Conservation (phyloP, 73 alveolate species). For the Tetrahymena malaccensis region DNA sequence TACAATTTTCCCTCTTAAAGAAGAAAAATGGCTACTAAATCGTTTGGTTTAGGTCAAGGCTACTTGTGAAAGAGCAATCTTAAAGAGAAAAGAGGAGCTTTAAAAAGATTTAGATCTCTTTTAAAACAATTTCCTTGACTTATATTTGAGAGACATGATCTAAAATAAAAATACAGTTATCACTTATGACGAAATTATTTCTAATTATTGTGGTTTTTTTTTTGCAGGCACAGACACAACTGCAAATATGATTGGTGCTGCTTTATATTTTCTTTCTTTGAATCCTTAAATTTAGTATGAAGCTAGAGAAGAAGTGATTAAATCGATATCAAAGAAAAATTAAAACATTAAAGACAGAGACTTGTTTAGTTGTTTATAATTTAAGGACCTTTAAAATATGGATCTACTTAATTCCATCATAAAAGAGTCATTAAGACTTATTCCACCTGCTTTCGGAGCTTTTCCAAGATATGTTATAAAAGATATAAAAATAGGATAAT, state of each 20-base stretch:
- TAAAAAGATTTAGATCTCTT: no score
- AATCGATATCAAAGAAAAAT: no score
- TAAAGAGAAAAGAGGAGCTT: neutral
- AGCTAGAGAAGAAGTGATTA: neutral
- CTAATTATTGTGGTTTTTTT: neutral
- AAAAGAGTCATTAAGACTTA: neutral
- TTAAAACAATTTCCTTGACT: neutral
- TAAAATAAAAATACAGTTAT: neutral
- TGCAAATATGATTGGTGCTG: neutral
- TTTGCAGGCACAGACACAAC: neutral
- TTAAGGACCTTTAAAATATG: neutral
- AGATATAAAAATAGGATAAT: slow-evolving; percentile 11
- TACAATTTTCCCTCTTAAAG: neutral
- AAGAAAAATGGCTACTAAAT: neutral
- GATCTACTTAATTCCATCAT: neutral
- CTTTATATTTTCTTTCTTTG: neutral
- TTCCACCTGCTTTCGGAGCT: neutral
- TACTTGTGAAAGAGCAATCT: neutral
- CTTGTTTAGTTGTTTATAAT: neutral
- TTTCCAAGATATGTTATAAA: neutral
- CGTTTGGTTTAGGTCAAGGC: neutral
- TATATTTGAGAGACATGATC: neutral
- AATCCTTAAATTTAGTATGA: neutral
- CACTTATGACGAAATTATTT: neutral
- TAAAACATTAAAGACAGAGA: no score